Percentiles rank a stretch among this genome's conserved stretches.
phyloP scores from a whole-genome alignment of 2,329 filamentous ascomycete species.

The Xylogone sp. region DNA sequence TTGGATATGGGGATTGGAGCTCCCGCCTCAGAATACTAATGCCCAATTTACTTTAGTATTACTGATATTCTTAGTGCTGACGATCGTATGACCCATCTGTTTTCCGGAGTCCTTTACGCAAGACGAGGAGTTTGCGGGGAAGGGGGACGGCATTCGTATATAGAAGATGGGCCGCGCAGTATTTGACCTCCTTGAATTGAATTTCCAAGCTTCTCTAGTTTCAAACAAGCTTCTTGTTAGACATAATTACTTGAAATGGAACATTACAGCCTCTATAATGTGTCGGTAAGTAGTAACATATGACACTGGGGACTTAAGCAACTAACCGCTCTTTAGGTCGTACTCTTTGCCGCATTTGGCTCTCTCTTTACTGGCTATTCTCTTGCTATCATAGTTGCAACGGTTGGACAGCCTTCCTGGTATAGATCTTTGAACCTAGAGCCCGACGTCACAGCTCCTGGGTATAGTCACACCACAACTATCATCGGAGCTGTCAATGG shows the following conservation, averaged over 20 bases:
- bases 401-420: constrained; percentile 10
- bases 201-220: background rate
- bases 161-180: no score
- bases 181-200: no score
- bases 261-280: constrained; percentile 5
- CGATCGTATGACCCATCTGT: no score
- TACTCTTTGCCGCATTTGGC: constrained; percentile 11
- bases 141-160: no score
- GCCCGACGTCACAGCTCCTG: constrained; percentile 2
- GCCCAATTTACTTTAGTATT: no score
- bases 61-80: no score
- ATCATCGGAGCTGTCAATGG: constrained; percentile 12
- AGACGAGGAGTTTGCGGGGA: no score
- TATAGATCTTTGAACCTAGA: constrained; percentile 8
- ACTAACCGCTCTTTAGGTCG: background rate
- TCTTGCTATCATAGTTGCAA: constrained; percentile 9
- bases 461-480: constrained; percentile 9
- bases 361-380: constrained; percentile 10
- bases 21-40: no score
- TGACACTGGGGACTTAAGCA: background rate
- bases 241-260: constrained; percentile 1
- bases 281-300: constrained; percentile 2
- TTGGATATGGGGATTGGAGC: no score
- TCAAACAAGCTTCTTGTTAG: background rate
- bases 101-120: no score